Evolutionary conservation across 2,329 filamentous ascomycete genomes (phyloP), one percentile per base, ranked within the genome.

Genomic region (Pseudocercospora cruenta): DNA sequence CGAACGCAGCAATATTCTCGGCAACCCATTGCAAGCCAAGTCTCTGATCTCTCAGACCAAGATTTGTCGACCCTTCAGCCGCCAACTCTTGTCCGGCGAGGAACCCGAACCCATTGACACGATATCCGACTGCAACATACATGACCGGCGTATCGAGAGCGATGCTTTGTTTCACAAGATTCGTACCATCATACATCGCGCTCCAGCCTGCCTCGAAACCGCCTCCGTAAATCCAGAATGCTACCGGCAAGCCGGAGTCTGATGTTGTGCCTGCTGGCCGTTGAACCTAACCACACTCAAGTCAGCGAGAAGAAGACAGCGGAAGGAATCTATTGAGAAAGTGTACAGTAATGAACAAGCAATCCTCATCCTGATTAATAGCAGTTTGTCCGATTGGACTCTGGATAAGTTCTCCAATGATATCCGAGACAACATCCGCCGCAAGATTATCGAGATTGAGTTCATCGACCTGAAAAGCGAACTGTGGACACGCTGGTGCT

Each of bases 91-190:
- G 65, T 9, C 66, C 64, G 16, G 68, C 71, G 10, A 77, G 66
- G 57, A 72, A 78, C 39, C 76, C 78, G n/a, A 73, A 76, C 5
- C 67, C 74, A 19, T 70, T 70, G 1, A 79, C 49, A 22, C 49
- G 49, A 57, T 78, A 75, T 49, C 74, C 74, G 6, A 94, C 81
- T 0, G 86, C 91, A 12, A 72, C 70, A 54, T 64, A 72, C 49
- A 95, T 79, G 67, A 94, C 88, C 0, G 89, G 88, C 77, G 91
- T 87, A 33, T 82, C 82, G 64, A 84, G 70, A 0, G 73, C 70
- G 8, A 85, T 78, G 1, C 83, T 83, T 59, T 78, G 75, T 33
- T 70, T 59, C 1, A 82, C 72, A 12, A 83, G 67, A 5, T 74
- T 76, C 3, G 76, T 75, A n/a, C 78, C 80, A 65, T 82, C 78